These are phyloP conservation scores for Discostella pseudostelligera DNA, from an alignment of 108 stramenopile genomes.

Conservation along the genomic window DNA sequence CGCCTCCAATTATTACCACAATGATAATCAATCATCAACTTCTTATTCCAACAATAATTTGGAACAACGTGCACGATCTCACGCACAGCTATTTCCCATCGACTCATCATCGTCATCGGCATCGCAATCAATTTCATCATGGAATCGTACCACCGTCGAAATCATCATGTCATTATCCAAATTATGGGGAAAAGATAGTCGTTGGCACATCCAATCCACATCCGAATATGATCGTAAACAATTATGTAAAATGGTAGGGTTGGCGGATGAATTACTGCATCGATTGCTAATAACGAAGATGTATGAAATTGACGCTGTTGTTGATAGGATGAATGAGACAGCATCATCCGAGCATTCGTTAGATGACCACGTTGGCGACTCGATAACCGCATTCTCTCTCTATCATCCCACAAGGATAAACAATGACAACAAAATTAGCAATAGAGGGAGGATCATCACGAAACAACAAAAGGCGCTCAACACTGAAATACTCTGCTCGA, in stretches of 20 bases:
- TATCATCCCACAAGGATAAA: too few species aligned
- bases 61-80: too few species aligned
- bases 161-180: slow-evolving; percentile 39
- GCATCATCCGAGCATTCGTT: too few species aligned
- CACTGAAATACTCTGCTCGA: slow-evolving; percentile 33
- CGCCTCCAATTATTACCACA: too few species aligned
- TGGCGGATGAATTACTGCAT: slow-evolving; percentile 29
- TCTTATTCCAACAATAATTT: too few species aligned
- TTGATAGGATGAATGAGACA: too few species aligned
- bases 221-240: slow-evolving; percentile 10
- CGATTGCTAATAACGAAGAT: slow-evolving; percentile 14
- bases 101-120: too few species aligned
- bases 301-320: slow-evolving; percentile 9
- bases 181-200: slow-evolving; percentile 39
- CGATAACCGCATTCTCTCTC: too few species aligned
- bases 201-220: slow-evolving; percentile 2
- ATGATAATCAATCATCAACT: too few species aligned
- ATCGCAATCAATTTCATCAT: slow-evolving; percentile 6
- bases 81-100: too few species aligned
- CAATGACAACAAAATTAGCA: background rate
- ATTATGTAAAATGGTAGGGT: slow-evolving; percentile 16
- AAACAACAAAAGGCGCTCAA: background rate
- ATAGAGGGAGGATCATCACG: background rate
- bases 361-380: too few species aligned
- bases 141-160: slow-evolving; percentile 23